Percentiles rank a stretch among this genome's conserved stretches.
Evolutionary conservation across 2,329 filamentous ascomycete genomes (phyloP).

Genomic region (Fusarium foetens): DNA sequence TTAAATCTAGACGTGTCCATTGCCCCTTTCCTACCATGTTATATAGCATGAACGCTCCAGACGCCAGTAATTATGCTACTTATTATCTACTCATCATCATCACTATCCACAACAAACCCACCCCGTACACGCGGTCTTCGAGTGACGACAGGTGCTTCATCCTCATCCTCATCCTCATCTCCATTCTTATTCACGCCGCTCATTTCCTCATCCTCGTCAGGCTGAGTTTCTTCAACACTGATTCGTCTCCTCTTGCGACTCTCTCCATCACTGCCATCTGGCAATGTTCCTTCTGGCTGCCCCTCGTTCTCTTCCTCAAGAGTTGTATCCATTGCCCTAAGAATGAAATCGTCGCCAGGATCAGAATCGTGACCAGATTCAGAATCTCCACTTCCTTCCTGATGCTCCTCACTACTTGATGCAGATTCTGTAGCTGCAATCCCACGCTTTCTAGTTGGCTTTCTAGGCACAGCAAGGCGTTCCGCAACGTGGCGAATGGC

Average conservation of each 20-base stretch:
- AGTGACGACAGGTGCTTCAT: conserved; percentile 42
- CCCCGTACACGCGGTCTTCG: conserved; percentile 59
- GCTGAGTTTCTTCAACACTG: conserved; percentile 33
- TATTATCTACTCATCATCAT: conserved; percentile 60
- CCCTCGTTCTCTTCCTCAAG: conserved; percentile 25
- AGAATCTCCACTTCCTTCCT: neutral
- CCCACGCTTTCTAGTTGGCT: conserved; percentile 46
- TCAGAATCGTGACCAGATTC: conserved; percentile 37
- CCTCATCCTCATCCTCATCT: conserved; percentile 49
- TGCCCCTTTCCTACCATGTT: neutral
- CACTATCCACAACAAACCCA: conserved; percentile 69
- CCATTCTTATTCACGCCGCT: conserved; percentile 43
- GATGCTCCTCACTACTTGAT: conserved; percentile 7
- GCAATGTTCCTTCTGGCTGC: conserved; percentile 44
- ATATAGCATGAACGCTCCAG: neutral
- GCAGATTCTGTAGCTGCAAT: neutral
- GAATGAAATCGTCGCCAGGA: conserved; percentile 42
- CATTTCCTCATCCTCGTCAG: conserved; percentile 33
- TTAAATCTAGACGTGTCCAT: conserved; percentile 1
- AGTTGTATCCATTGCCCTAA: conserved; percentile 40
- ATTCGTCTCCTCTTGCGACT: conserved; percentile 52
- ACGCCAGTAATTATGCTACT: conserved; percentile 22
- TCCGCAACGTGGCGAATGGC: neutral
- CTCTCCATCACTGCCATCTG: conserved; percentile 50
- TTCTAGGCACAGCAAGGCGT: conserved; percentile 34